Percentiles rank a stretch among this genome's conserved stretches.
Conservation (phyloP, 2,329 filamentous ascomycete species). For the Ophiostoma angusticollis region DNA sequence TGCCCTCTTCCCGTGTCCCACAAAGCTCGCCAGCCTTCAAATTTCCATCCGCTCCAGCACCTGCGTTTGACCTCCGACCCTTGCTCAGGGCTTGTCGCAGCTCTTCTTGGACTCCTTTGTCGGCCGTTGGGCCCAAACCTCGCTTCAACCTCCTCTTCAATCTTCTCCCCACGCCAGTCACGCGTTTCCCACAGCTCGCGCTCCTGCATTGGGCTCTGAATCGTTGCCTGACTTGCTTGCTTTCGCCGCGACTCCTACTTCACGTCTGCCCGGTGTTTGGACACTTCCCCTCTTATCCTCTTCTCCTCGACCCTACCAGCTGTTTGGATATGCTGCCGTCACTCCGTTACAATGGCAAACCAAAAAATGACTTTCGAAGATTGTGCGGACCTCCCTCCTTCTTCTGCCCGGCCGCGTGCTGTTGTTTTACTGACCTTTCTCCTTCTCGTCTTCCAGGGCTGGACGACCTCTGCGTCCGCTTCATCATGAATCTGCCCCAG, state of each 20-base stretch:
- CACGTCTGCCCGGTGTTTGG: neutral
- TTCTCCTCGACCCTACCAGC: neutral
- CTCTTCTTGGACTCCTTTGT: too few relatives aligned
- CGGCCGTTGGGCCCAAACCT: too few relatives aligned
- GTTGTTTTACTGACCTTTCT: slow-evolving; percentile 1
- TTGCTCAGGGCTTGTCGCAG: too few relatives aligned
- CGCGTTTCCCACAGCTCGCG: too few relatives aligned
- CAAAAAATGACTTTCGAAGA: slow-evolving; percentile 80
- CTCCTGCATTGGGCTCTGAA: too few relatives aligned
- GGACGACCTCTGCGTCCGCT: slow-evolving; percentile 94
- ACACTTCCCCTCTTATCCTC: neutral
- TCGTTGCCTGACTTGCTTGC: neutral
- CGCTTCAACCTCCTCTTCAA: too few relatives aligned
- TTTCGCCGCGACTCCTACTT: neutral
- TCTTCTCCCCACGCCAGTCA: too few relatives aligned
- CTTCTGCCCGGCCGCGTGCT: slow-evolving; percentile 6
- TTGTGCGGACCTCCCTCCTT: too few relatives aligned
- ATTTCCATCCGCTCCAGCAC: too few relatives aligned
- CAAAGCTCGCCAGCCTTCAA: too few relatives aligned
- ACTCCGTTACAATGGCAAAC: slow-evolving; percentile 54
- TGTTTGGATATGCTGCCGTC: slow-evolving; percentile 46
- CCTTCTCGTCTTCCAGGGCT: slow-evolving; percentile 48
- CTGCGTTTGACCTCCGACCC: too few relatives aligned
- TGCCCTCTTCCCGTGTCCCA: too few relatives aligned
- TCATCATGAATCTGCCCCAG: slow-evolving; percentile 90